Base-by-base conservation (phyloP, 805 yeast species). In the Torulaspora gathmanii region DNA sequence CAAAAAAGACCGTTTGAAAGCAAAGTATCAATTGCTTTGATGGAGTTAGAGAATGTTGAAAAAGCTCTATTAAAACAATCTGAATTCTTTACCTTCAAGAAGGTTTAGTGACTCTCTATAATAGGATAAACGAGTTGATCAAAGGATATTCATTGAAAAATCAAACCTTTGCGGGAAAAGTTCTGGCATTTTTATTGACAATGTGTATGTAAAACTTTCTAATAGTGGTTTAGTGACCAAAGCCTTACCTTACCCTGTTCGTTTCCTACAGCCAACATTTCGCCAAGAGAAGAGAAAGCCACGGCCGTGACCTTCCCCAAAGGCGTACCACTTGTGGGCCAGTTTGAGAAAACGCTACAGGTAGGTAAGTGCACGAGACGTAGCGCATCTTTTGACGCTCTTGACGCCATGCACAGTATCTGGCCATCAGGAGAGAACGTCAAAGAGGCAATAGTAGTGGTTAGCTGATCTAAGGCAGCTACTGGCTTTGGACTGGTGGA, bases 261-360 rank as follows among this genome's bases (percentile, higher is more conserved):
- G 58, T 90, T 91, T 51, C 96, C 99, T 1, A 88, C 78, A 13
- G 90, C 87, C 39, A 93, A 64, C 82, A 90, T 79, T 65, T 87
- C 93, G 47, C 82, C 79, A 51, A 79, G 78, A 22, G 93, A 88
- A 34, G 95, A 80, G 65, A 91, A 91, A 12, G 80, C 77, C 2
- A 80, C 83, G 13, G 82, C 67, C 0, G 96, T 86, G 27, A 93
- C 96, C 54, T 83, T 80, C n/a, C 99, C 99, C 54, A 93, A 74
- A 9, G 99, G 98, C 0, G 99, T 91, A 5, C 89, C 89, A 42
- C 91, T 82, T 1, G 98, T 93, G 13, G 99, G 99, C 99, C 99
- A 93, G 70, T 93, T 93, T 39, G 82, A 74, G 68, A 82, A 93
- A 5, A 87, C 95, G 15, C 86, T 78, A 52, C 91, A 87, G 20